A percentile compares a stretch with the other conserved stretches of the same genome.
Conservation (phyloP, 1,284 basidiomycete genomes). For the Boletus smithii region DNA sequence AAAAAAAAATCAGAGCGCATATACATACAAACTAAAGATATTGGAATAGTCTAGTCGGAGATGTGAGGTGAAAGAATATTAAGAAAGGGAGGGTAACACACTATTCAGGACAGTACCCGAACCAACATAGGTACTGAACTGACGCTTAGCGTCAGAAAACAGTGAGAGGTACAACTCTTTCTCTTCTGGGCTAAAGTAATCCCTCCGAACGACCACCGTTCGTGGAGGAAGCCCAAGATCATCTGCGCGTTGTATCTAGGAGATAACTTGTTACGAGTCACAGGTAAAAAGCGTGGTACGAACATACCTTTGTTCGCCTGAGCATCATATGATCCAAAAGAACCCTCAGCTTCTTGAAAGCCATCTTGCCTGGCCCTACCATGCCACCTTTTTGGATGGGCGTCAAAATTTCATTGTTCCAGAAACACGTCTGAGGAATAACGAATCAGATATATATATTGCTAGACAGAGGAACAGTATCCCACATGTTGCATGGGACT, state of each 20-base stretch:
- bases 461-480: conserved; percentile 5
- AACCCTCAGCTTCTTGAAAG: conserved; percentile 89
- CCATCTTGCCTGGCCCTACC: conserved; percentile 68
- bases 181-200: conserved; percentile 95
- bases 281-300: background rate
- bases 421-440: conserved; percentile 66
- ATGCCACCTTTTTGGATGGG: conserved; percentile 87
- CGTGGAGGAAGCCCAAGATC: conserved; percentile 97
- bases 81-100: conserved; percentile 40
- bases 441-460: conserved; percentile 5
- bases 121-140: conserved; percentile 89
- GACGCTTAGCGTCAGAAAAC: conserved; percentile 89
- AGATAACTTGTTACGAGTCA: conserved; percentile 27
- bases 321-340: conserved; percentile 97
- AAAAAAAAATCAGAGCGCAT: background rate
- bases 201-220: conserved; percentile 84
- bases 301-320: conserved; percentile 69
- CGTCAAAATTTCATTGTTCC: conserved; percentile 92
- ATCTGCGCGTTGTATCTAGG: conserved; percentile 93
- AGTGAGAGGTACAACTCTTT: conserved; percentile 93
- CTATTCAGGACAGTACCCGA: conserved; percentile 91
- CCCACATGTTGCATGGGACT: conserved; percentile 90
- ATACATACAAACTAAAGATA: conserved; percentile 78
- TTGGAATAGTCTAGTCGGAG: conserved; percentile 80
- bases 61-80: conserved; percentile 12